A percentile compares a stretch with the other conserved stretches of the same genome.
Evolutionary conservation across 768 basidiomycete species (phyloP).

Genomic region (Mycena haematopus): DNA sequence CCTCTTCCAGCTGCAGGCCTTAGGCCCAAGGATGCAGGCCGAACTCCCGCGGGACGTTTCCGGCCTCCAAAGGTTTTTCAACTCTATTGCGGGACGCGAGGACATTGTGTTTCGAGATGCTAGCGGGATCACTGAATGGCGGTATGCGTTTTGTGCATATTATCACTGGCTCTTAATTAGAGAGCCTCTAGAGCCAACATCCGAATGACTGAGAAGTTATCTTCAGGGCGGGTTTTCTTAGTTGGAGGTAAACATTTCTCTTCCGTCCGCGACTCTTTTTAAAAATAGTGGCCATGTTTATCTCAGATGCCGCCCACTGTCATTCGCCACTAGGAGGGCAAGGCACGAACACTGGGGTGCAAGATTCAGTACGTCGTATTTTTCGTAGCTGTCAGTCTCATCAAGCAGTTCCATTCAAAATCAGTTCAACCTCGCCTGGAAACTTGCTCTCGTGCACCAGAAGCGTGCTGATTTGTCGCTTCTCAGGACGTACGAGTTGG

Average conservation of each 20-base stretch:
- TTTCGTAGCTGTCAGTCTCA: background rate
- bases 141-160: background rate
- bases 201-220: slow-evolving; percentile 44
- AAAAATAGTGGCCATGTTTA: background rate
- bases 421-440: slow-evolving; percentile 39
- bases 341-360: slow-evolving; percentile 30
- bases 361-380: slow-evolving; percentile 10
- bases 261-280: no score
- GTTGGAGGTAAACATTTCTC: slow-evolving; percentile 41
- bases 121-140: slow-evolving; percentile 5
- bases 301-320: slow-evolving; percentile 37
- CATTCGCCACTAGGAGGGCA: slow-evolving; percentile 28
- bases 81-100: background rate
- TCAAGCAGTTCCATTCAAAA: background rate
- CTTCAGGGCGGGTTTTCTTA: slow-evolving; percentile 45
- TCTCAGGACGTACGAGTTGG: slow-evolving; percentile 35
- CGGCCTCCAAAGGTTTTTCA: background rate
- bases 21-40: background rate
- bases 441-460: slow-evolving; percentile 36
- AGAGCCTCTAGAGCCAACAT: slow-evolving; percentile 1
- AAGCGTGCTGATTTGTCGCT: slow-evolving; percentile 27
- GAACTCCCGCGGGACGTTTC: background rate
- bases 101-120: background rate
- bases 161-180: background rate
- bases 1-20: slow-evolving; percentile 1